Percentiles rank a stretch among this genome's conserved stretches.
Evolutionary conservation across 371 early-diverging fungal species (phyloP).

Genomic region (Mortierella sp.): DNA sequence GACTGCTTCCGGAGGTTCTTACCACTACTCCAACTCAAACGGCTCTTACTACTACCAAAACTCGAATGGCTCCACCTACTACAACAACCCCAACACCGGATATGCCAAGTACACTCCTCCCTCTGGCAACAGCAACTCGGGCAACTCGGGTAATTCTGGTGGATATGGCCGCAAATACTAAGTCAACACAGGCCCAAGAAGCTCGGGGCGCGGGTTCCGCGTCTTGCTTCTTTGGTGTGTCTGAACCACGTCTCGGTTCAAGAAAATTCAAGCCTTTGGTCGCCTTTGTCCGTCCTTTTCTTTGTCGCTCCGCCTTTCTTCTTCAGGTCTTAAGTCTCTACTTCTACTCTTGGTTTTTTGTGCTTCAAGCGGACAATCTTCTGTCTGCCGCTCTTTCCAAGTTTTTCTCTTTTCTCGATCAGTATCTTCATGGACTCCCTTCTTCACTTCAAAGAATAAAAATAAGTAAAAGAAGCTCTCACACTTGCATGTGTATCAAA

Average conservation of each 20-base stretch:
- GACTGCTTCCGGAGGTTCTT: constrained; percentile 22
- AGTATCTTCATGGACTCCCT: background rate
- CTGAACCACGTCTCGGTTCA: too few species aligned
- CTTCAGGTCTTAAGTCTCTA: background rate
- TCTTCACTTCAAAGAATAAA: background rate
- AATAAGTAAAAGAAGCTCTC: background rate
- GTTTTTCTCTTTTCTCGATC: background rate
- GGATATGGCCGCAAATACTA: constrained; percentile 12
- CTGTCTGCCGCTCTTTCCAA: background rate
- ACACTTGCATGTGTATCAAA: background rate
- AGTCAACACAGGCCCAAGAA: background rate
- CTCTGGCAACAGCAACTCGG: constrained; percentile 5
- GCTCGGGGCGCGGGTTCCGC: background rate
- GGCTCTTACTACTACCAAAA: constrained; percentile 40
- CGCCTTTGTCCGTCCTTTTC: background rate
- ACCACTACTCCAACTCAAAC: constrained; percentile 37
- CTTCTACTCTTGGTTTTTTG: background rate
- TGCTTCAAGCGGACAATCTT: background rate
- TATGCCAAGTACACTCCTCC: constrained; percentile 20
- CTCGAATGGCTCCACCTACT: constrained; percentile 33
- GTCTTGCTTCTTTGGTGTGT: background rate
- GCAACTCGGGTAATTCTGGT: background rate
- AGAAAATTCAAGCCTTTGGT: background rate
- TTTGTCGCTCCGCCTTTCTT: background rate
- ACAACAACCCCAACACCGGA: constrained; percentile 33